Percentiles rank a stretch among this genome's conserved stretches.
phyloP scores from a whole-genome alignment of 108 stramenopile species.

The Seminavis robusta region DNA sequence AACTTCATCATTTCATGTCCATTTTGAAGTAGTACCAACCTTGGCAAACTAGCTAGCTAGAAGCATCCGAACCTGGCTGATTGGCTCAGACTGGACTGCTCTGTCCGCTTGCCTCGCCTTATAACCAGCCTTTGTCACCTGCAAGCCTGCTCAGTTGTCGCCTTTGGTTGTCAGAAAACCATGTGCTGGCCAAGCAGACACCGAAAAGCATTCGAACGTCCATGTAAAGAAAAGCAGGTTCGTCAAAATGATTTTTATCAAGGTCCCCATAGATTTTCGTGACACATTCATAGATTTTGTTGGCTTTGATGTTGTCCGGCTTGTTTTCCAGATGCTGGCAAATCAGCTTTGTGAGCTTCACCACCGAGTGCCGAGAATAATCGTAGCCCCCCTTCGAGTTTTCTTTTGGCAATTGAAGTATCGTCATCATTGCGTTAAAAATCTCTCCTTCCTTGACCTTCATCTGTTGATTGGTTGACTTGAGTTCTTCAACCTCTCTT shows the following conservation, averaged over 20 bases:
- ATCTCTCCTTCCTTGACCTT: too few species aligned
- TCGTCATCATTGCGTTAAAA: too few species aligned
- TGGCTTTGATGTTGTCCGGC: constrained; percentile 9
- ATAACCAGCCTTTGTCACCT: background rate
- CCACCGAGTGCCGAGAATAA: constrained; percentile 11
- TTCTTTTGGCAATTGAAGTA: background rate
- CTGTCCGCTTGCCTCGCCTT: too few species aligned
- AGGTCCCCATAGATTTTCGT: constrained; percentile 4
- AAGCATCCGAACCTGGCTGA: too few species aligned
- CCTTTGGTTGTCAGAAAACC: constrained; percentile 16
- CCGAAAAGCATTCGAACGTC: constrained; percentile 25
- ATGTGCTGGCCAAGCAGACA: constrained; percentile 18
- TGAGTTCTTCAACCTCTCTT: too few species aligned
- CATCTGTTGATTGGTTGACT: too few species aligned
- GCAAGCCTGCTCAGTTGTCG: background rate
- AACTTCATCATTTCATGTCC: too few species aligned
- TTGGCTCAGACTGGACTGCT: too few species aligned
- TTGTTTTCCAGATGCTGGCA: constrained; percentile 19
- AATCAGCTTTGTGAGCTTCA: constrained; percentile 17
- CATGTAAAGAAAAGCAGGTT: constrained; percentile 13
- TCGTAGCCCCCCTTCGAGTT: constrained; percentile 10
- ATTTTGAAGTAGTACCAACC: too few species aligned
- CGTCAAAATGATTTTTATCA: constrained; percentile 10
- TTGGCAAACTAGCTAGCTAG: too few species aligned
- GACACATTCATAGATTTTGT: constrained; percentile 24